Conservation (phyloP, 2,329 filamentous ascomycete genomes). For the Pyrenophora teres region DNA sequence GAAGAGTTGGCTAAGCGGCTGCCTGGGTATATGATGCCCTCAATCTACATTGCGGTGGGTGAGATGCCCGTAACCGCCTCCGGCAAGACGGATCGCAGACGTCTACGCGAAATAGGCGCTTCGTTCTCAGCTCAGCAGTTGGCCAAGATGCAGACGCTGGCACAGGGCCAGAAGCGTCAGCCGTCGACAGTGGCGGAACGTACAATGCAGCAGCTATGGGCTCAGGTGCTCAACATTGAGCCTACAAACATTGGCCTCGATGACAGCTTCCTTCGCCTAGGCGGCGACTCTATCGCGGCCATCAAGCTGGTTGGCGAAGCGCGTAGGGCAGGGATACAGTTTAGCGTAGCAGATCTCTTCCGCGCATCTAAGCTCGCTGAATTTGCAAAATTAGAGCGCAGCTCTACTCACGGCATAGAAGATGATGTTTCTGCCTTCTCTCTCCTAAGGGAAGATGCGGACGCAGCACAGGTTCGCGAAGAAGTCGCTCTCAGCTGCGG, state of each 20-base stretch:
- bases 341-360: not conserved
- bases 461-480: too few relatives aligned
- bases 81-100: too few relatives aligned
- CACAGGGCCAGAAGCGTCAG: not conserved
- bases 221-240: slow-evolving; percentile 6
- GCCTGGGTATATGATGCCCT: not conserved
- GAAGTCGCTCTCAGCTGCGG: too few relatives aligned
- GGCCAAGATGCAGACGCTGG: not conserved
- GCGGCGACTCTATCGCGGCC: slow-evolving; percentile 15
- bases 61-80: slow-evolving; percentile 29
- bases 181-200: not conserved
- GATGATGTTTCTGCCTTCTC: too few relatives aligned
- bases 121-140: slow-evolving; percentile 9
- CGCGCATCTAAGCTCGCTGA: too few relatives aligned
- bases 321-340: not conserved
- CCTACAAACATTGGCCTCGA: slow-evolving; percentile 8
- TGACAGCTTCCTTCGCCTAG: slow-evolving; percentile 13
- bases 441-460: too few relatives aligned
- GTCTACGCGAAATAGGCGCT: slow-evolving; percentile 5
- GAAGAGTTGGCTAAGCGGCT: too few relatives aligned
- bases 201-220: slow-evolving; percentile 1
- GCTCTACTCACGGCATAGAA: slow-evolving; percentile 35
- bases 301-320: slow-evolving; percentile 16
- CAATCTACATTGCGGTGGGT: not conserved
- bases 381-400: too few relatives aligned